Evolutionary conservation across 192 early-diverging fungal genomes (phyloP), one percentile per base, ranked within the genome.

Genomic region (Gamsiella multidivaricata): DNA sequence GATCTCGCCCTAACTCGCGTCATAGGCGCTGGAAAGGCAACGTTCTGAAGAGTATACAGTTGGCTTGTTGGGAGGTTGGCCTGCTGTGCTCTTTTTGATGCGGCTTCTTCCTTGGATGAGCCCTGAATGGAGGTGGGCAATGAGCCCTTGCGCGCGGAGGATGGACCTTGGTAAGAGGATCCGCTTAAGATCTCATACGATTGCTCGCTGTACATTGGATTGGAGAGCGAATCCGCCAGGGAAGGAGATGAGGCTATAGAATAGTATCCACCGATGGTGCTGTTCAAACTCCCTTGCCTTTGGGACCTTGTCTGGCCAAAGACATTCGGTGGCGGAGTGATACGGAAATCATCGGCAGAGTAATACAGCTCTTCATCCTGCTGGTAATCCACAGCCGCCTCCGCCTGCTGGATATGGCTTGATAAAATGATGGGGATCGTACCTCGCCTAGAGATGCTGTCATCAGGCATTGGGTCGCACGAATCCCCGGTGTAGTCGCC

Each of bases 151-250:
- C 74, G 74, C 26, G 46, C 59, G 5, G 74, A 54, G 15, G 59
- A 28, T 4, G 47, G 10, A 0, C 60, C 65, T 18, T 41, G 28
- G 9, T 22, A 18, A 18, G 3, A 22, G 22, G 22, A 14, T 10
- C 9, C 34, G 20, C 7, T 29, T 31, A 45, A 9, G 26, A 68
- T 61, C 39, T 37, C 74, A 12, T 45, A 7, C 3, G 54, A 51
- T 33, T 78, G 73, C 10, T 78, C 60, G 3, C 69, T 65, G 31
- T 78, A 78, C 74, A 78, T 78, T 3, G 74, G 74, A 17, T 78
- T 78, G 6, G 74, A 78, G 32, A 78, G 66, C 3, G 74, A 78
- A 37, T 78, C 74, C n/a, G 74, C 74, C 1, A 78, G 65, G 0
- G 74, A 78, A 4, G 66, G 74, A 2, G 74, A 78, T 5, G 74